Evolutionary conservation across 768 basidiomycete species (phyloP).

Genomic region (Tremella mesenterica): DNA sequence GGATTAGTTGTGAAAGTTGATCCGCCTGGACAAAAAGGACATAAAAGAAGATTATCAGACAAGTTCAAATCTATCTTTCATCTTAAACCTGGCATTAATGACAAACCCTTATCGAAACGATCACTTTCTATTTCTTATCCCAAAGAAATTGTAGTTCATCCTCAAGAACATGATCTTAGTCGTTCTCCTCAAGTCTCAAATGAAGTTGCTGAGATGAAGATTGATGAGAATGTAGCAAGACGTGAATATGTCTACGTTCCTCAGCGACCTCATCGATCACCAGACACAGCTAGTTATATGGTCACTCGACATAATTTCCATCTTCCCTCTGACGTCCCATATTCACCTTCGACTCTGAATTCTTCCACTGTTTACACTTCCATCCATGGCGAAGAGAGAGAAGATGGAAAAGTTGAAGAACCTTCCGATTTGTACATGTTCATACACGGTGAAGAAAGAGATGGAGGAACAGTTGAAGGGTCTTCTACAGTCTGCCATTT

Average conservation of each 20-base stretch:
- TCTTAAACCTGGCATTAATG: background rate
- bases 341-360: no score
- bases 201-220: background rate
- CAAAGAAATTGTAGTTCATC: background rate
- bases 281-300: constrained; percentile 18
- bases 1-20: background rate
- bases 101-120: background rate
- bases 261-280: constrained; percentile 14
- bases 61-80: constrained; percentile 19
- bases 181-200: background rate
- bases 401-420: no score
- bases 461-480: no score
- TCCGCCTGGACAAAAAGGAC: constrained; percentile 5
- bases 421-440: no score
- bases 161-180: background rate
- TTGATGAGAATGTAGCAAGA: background rate
- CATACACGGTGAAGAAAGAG: no score
- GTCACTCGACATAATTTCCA: constrained; percentile 12
- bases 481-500: no score
- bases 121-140: background rate
- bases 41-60: constrained; percentile 14
- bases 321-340: no score
- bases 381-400: no score
- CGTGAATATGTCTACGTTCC: constrained; percentile 4
- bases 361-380: no score